Conservation (phyloP, 2,329 filamentous ascomycete genomes). For the Trichophyton verrucosum region DNA sequence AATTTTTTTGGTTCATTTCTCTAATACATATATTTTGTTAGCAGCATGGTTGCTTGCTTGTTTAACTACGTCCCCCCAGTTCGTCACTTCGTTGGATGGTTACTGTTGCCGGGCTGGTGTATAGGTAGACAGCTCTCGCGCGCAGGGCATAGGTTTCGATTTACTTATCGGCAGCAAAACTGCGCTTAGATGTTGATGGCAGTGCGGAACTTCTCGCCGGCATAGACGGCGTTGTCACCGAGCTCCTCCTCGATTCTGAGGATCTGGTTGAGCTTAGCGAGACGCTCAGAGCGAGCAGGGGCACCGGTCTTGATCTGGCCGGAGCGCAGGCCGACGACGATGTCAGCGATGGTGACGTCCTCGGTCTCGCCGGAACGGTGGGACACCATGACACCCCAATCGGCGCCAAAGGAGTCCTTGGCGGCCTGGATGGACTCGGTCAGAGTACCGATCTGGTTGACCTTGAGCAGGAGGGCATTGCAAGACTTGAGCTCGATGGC, state of each 20-base stretch:
- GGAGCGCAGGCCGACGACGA: constrained; percentile 88
- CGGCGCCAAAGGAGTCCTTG: constrained; percentile 91
- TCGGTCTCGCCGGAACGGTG: constrained; percentile 99
- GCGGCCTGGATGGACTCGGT: constrained; percentile 98
- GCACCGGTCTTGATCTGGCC: constrained; percentile 99
- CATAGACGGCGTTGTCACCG: constrained; percentile 79
- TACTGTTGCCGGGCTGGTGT: background rate
- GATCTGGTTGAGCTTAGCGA: constrained; percentile 99
- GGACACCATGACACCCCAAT: constrained; percentile 99
- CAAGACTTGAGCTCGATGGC: constrained; percentile 97
- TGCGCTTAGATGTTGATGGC: constrained; percentile 67
- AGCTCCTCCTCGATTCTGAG: constrained; percentile 99
- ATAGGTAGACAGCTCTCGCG: background rate
- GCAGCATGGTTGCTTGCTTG: background rate
- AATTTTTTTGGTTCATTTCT: background rate
- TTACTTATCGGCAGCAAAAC: too few species aligned
- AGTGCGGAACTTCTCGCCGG: constrained; percentile 82
- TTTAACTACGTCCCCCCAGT: background rate
- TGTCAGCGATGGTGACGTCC: constrained; percentile 98
- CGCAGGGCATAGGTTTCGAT: background rate
- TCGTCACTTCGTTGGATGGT: background rate
- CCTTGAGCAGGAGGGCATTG: constrained; percentile 96
- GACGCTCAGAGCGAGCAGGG: constrained; percentile 88
- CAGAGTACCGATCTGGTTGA: constrained; percentile 99
- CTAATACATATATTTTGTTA: background rate